Evolutionary conservation across 169 alveolate genomes (phyloP).

Genomic region (Ophryocystis elektroscirrha): DNA sequence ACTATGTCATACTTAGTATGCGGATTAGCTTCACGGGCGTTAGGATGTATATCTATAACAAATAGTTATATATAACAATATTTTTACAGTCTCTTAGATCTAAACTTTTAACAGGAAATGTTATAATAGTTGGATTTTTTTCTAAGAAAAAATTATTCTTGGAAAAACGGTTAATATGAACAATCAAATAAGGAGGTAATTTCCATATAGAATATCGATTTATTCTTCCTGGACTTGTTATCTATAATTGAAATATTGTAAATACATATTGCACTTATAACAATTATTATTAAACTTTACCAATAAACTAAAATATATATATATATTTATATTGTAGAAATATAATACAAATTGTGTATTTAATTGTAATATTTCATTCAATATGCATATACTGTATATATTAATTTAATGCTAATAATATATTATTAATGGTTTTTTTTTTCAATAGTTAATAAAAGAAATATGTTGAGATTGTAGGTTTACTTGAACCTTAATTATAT

Average conservation of each 20-base stretch:
- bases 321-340: too few relatives aligned
- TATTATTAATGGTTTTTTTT: too few relatives aligned
- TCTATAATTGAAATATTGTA: too few relatives aligned
- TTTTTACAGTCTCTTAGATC: constrained; percentile 48
- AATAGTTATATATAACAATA: background rate
- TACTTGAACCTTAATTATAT: background rate
- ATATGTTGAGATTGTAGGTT: background rate
- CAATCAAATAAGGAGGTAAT: constrained; percentile 63
- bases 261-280: too few relatives aligned
- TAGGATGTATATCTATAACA: constrained; percentile 33
- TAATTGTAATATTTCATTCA: too few relatives aligned
- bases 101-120: constrained; percentile 75
- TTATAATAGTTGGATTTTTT: constrained; percentile 93
- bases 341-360: too few relatives aligned
- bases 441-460: background rate
- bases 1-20: constrained; percentile 62
- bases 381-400: too few relatives aligned
- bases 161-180: constrained; percentile 73
- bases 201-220: constrained; percentile 17
- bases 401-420: too few relatives aligned
- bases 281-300: too few relatives aligned
- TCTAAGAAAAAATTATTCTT: constrained; percentile 79
- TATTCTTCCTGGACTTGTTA: too few relatives aligned
- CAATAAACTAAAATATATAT: too few relatives aligned
- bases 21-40: constrained; percentile 30